phyloP scores from a whole-genome alignment of 257 asterid species.

The Ballota nigra region DNA sequence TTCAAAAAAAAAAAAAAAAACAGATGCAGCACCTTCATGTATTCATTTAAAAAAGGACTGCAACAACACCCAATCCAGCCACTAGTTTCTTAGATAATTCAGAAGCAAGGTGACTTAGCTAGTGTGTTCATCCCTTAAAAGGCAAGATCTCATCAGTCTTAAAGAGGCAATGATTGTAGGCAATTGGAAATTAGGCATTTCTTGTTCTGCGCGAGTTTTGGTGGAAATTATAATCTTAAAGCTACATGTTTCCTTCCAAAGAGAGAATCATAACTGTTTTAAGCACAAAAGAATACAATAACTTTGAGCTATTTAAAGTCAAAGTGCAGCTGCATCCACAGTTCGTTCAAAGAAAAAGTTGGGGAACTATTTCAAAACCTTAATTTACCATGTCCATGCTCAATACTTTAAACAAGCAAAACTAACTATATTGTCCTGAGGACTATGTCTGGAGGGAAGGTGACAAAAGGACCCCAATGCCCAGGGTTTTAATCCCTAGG shows the following conservation, averaged over 20 bases:
- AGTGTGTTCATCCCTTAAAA: not conserved
- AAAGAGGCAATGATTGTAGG: not conserved
- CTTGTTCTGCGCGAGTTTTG: not conserved
- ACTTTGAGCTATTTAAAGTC: not conserved
- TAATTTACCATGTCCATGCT: not conserved
- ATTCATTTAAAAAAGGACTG: not conserved
- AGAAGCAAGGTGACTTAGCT: not conserved
- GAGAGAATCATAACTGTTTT: not conserved
- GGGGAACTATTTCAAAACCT: not conserved
- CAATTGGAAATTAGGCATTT: not conserved
- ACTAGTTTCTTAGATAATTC: not conserved
- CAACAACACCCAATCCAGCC: slow-evolving; percentile 1
- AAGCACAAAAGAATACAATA: not conserved
- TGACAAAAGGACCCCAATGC: not conserved
- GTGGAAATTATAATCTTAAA: not conserved
- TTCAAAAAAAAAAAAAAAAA: too few species aligned
- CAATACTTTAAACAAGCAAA: not conserved
- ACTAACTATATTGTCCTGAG: not conserved
- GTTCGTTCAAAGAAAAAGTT: not conserved
- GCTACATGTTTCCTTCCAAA: slow-evolving; percentile 1
- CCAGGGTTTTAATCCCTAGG: not conserved
- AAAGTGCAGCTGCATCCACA: not conserved
- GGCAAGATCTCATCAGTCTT: not conserved
- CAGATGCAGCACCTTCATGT: not conserved
- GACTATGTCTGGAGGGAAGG: not conserved